A percentile compares a stretch with the other conserved stretches of the same genome.
phyloP scores from a whole-genome alignment of 805 yeast genomes.

The Ogataea ganodermae region DNA sequence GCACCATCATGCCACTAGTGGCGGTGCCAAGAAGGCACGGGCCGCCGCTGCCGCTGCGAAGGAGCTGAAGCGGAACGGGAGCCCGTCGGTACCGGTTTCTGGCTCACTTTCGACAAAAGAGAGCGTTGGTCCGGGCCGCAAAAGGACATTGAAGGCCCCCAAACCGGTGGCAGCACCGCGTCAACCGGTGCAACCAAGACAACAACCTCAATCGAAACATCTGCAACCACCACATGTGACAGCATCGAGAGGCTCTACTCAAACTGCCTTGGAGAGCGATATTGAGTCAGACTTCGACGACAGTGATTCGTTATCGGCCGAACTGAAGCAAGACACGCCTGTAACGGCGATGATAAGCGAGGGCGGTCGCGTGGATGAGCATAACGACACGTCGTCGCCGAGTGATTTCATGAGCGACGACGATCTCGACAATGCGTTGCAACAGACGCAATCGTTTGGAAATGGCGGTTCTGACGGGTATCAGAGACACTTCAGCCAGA shows the following conservation, averaged over 20 bases:
- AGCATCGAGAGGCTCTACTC: slow-evolving; percentile 1
- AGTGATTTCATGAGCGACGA: slow-evolving; percentile 57
- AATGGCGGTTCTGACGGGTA: slow-evolving; percentile 8
- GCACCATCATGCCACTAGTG: slow-evolving; percentile 63
- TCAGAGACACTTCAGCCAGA: background rate
- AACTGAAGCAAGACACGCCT: slow-evolving; percentile 14
- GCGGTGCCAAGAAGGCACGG: slow-evolving; percentile 35
- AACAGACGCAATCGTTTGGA: slow-evolving; percentile 23
- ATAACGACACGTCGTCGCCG: slow-evolving; percentile 45
- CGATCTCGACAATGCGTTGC: slow-evolving; percentile 47
- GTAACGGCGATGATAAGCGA: background rate
- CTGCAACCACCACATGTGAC: slow-evolving; percentile 4
- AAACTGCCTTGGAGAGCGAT: slow-evolving; percentile 10
- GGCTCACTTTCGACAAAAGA: slow-evolving; percentile 2
- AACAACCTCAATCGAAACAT: background rate
- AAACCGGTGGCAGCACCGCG: background rate
- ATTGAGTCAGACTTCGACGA: slow-evolving; percentile 22
- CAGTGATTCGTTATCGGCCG: slow-evolving; percentile 18
- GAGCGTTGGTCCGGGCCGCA: slow-evolving; percentile 7
- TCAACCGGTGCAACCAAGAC: background rate
- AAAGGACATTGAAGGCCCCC: slow-evolving; percentile 22
- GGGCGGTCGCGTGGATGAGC: slow-evolving; percentile 3
- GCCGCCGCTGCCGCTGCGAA: slow-evolving; percentile 16
- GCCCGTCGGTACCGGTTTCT: background rate
- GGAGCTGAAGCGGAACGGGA: slow-evolving; percentile 2